Conservation (phyloP, 495 filamentous ascomycete species). For the Corynascus novoguineensis region DNA sequence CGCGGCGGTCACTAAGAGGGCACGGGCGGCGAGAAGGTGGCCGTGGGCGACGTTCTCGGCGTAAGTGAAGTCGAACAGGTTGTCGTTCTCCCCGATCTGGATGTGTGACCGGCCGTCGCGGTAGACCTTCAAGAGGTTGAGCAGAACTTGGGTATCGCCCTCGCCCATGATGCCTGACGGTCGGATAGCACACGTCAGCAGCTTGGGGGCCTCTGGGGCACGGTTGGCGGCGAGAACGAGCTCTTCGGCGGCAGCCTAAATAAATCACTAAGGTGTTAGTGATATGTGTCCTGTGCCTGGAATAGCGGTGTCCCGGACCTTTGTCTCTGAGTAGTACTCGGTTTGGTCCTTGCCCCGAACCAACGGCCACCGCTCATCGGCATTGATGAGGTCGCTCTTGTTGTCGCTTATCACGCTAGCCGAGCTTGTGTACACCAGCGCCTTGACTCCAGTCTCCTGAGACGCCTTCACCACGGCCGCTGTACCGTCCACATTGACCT, state of each 20-base stretch:
- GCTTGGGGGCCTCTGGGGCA: conserved; percentile 46
- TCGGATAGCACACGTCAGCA: conserved; percentile 75
- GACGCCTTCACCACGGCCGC: conserved; percentile 70
- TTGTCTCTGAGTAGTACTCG: conserved; percentile 90
- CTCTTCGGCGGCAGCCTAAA: conserved; percentile 79
- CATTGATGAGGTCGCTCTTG: conserved; percentile 74
- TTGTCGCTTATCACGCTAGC: conserved; percentile 83
- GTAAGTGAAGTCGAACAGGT: conserved; percentile 82
- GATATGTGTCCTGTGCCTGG: background rate
- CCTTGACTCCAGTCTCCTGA: conserved; percentile 72
- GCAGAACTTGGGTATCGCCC: conserved; percentile 65
- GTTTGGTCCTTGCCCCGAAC: conserved; percentile 63
- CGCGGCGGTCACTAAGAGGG: conserved; percentile 59
- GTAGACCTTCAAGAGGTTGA: conserved; percentile 59
- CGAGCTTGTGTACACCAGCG: conserved; percentile 90
- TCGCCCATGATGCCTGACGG: conserved; percentile 90
- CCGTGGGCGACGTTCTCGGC: conserved; percentile 72
- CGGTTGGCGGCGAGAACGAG: conserved; percentile 83
- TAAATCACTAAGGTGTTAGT: background rate
- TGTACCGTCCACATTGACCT: conserved; percentile 93
- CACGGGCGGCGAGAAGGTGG: conserved; percentile 64
- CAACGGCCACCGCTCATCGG: conserved; percentile 80
- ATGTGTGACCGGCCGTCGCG: conserved; percentile 62
- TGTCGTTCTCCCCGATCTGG: conserved; percentile 84
- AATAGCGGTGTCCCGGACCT: conserved; percentile 44